Base-by-base conservation (phyloP, 352 stramenopile species). In the Phytophthora boehmeriae region DNA sequence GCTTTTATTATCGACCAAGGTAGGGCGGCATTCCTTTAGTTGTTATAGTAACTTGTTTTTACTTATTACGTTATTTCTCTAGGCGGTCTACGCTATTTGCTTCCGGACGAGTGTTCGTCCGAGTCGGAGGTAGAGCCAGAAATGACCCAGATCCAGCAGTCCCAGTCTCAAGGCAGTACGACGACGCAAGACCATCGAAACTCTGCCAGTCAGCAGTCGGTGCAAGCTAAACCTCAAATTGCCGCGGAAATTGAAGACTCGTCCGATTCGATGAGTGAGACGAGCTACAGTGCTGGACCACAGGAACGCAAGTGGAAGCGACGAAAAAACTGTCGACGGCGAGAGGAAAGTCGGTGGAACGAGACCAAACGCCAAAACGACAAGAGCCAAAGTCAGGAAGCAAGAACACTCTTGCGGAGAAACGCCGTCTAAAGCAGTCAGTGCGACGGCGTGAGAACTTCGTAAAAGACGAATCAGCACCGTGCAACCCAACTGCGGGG, bases 1-100 rank as follows among this genome's bases (percentile, higher is more conserved):
- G 67, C 67, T 2, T 75, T 66, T 35, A 75, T 75, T 66, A 34
- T 75, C n/a, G 47, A 57, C 54, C 35, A 72, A 67, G 67, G 63
- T 71, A 71, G 44, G n/a, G 20, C 36, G 23, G 14, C 25, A 30
- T 23, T 20, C 38, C n/a, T n/a, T n/a, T n/a, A n/a, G n/a, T n/a
- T n/a, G n/a, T n/a, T n/a, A n/a, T n/a, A n/a, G n/a, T n/a, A n/a
- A n/a, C n/a, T n/a, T n/a, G n/a, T n/a, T n/a, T n/a, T n/a, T n/a
- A n/a, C n/a, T n/a, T n/a, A n/a, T n/a, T n/a, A n/a, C n/a, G n/a
- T n/a, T 52, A 39, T 42, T 9, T 47, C 10, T 30, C 44, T 42
- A 71, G 62, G 66, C 13, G 67, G 67, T 46, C 22, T 72, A 25
- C 46, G 36, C 16, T 75, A 66, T 23, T 63, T 75, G 20, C 36